A percentile compares a stretch with the other conserved stretches of the same genome.
Conservation (phyloP, 108 stramenopile species). For the Skeletonema grethae region DNA sequence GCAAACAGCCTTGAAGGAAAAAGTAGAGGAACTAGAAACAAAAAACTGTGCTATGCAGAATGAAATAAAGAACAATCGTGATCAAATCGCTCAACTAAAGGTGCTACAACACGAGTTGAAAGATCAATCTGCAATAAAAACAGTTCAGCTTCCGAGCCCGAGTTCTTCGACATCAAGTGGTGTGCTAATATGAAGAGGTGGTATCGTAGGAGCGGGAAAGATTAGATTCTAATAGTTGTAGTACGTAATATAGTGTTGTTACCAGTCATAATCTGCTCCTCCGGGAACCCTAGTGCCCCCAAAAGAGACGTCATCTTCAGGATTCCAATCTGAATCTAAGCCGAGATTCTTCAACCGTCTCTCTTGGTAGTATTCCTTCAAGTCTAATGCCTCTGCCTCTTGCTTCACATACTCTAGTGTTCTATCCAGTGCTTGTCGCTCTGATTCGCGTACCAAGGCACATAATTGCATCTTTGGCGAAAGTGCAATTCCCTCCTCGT, state of each 20-base stretch:
- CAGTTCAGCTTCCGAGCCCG: not conserved
- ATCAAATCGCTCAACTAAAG: not conserved
- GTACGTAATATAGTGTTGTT: slow-evolving; percentile 1
- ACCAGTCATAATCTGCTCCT: slow-evolving; percentile 60
- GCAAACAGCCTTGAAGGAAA: not conserved
- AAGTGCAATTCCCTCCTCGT: slow-evolving; percentile 13
- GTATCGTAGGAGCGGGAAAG: not conserved
- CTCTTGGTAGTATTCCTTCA: slow-evolving; percentile 95
- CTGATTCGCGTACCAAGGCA: slow-evolving; percentile 64
- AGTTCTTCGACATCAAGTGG: not conserved
- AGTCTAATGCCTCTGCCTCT: slow-evolving; percentile 87
- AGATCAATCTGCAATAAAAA: not conserved
- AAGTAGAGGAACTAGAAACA: slow-evolving; percentile 2
- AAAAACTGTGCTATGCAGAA: not conserved
- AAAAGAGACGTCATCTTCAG: slow-evolving; percentile 65
- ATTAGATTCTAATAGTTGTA: slow-evolving; percentile 10
- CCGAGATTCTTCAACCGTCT: slow-evolving; percentile 89
- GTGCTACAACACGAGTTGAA: not conserved
- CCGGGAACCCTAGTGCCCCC: slow-evolving; percentile 79
- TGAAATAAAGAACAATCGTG: slow-evolving; percentile 10
- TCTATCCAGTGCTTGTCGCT: slow-evolving; percentile 63
- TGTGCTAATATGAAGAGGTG: not conserved
- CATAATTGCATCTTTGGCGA: slow-evolving; percentile 46
- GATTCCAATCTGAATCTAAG: slow-evolving; percentile 84
- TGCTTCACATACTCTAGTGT: slow-evolving; percentile 75